Conservation (phyloP, 768 basidiomycete genomes). For the Pulveroboletus sp. region DNA sequence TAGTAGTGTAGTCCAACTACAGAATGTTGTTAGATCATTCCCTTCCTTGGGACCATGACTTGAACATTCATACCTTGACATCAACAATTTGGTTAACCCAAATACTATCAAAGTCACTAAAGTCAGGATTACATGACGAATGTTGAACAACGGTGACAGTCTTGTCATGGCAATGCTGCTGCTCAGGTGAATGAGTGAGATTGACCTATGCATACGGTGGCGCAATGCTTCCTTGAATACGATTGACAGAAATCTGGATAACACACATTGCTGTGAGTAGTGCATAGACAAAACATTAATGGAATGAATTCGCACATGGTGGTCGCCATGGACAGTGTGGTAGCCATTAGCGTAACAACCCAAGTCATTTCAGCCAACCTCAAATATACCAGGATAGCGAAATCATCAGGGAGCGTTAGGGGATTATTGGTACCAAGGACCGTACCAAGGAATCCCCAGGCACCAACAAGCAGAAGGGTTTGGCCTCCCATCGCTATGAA, state of each 20-base stretch:
- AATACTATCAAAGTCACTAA: conserved; percentile 4
- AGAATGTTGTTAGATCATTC: neutral
- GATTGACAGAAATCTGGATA: conserved; percentile 2
- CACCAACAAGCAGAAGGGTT: neutral
- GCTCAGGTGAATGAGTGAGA: conserved; percentile 11
- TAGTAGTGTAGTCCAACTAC: conserved; percentile 15
- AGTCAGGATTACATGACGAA: neutral
- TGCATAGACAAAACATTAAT: neutral
- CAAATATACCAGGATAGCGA: neutral
- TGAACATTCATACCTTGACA: conserved; percentile 9
- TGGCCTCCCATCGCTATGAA: neutral
- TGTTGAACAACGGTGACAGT: neutral
- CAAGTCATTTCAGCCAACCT: neutral
- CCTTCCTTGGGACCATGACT: too few species aligned
- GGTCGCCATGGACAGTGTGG: neutral
- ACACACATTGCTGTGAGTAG: neutral
- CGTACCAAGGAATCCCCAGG: neutral
- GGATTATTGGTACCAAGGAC: neutral
- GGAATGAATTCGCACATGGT: neutral
- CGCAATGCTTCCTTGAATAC: conserved; percentile 17
- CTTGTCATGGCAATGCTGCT: conserved; percentile 7
- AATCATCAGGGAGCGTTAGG: neutral
- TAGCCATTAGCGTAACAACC: neutral
- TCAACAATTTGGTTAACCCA: conserved; percentile 11
- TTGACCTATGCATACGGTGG: conserved; percentile 9